phyloP scores from a whole-genome alignment of 495 filamentous ascomycete genomes.

The Cercophora newfieldiana region DNA sequence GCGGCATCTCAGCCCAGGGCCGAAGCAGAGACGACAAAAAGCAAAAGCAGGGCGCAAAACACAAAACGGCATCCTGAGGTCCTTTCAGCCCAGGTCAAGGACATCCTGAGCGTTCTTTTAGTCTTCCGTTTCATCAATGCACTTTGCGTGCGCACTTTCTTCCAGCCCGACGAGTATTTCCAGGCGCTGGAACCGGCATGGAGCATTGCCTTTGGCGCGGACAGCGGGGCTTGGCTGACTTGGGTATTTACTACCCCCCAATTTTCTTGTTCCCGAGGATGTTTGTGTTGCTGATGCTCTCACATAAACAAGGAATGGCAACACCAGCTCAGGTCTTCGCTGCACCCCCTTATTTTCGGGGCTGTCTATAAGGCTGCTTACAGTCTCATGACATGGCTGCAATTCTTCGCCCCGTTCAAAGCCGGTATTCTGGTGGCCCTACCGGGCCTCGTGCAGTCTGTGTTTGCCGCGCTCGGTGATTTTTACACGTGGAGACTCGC shows the following conservation, averaged over 20 bases:
- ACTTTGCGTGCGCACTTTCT: constrained; percentile 86
- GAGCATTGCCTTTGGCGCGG: constrained; percentile 76
- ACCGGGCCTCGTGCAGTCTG: constrained; percentile 74
- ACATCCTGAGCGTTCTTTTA: constrained; percentile 65
- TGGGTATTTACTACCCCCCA: constrained; percentile 68
- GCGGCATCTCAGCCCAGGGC: neutral
- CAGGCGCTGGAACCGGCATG: constrained; percentile 96
- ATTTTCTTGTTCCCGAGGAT: neutral
- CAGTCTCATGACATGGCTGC: constrained; percentile 50
- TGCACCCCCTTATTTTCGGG: constrained; percentile 85
- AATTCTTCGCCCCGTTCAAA: constrained; percentile 48
- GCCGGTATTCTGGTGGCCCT: constrained; percentile 67
- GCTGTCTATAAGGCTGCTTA: constrained; percentile 66
- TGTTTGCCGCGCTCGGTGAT: constrained; percentile 77
- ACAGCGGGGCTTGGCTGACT: constrained; percentile 87
- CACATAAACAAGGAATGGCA: constrained; percentile 77
- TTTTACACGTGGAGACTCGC: constrained; percentile 88
- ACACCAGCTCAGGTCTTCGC: constrained; percentile 84
- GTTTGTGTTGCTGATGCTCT: neutral
- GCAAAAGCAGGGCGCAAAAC: neutral
- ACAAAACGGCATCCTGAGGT: constrained; percentile 31
- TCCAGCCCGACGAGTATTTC: constrained; percentile 99
- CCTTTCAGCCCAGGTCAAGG: constrained; percentile 34
- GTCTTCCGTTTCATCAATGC: constrained; percentile 82
- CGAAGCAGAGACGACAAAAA: neutral